Evolutionary conservation across 352 stramenopile species (phyloP), one percentile per base, ranked within the genome.

Genomic region (Phytopythium kandeliae): DNA sequence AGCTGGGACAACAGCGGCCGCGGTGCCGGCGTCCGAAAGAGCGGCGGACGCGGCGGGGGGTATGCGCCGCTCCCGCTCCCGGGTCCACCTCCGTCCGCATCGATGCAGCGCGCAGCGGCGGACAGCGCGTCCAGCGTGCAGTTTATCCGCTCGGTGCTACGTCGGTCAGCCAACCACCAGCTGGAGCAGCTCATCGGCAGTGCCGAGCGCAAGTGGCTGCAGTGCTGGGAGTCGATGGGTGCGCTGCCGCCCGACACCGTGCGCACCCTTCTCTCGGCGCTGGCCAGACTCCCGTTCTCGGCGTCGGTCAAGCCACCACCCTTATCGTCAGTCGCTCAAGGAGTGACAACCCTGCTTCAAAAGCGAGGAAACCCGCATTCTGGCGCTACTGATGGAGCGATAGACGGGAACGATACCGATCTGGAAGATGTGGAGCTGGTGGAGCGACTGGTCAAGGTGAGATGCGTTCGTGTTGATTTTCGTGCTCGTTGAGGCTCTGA

Each of bases 271-370:
- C 47, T 89, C 36, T 63, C 63, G 7, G 61, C 78, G 1, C 21
- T 89, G n/a, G 62, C 71, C 5, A 53, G 78, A 19, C 41, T 86
- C 22, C 78, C 75, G 0, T 73, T 69, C 35, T 78, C 75, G 10
- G 65, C 54, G 2, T 64, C 41, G 2, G 63, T 75, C 4, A 26
- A 48, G 0, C 60, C 71, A 16, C 78, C 75, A n/a, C 51, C 55
- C 12, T 47, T 85, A 3, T 45, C 50, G 28, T 54, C 69, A n/a
- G 67, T 76, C 0, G 57, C 46, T 22, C 54, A 50, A 35, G 67
- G 54, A 1, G 63, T 86, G 1, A 35, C 41, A 21, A 44, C 49
- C 24, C 53, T 85, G 16, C 46, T 80, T 21, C n/a, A 41, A 4
- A 43, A 51, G 28, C 47, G 41, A 19, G 24, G 54, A 15, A 54